Evolutionary conservation across 2,329 filamentous ascomycete species (phyloP), one percentile per base, ranked within the genome.

Genomic region (Hypoxylon sp.): DNA sequence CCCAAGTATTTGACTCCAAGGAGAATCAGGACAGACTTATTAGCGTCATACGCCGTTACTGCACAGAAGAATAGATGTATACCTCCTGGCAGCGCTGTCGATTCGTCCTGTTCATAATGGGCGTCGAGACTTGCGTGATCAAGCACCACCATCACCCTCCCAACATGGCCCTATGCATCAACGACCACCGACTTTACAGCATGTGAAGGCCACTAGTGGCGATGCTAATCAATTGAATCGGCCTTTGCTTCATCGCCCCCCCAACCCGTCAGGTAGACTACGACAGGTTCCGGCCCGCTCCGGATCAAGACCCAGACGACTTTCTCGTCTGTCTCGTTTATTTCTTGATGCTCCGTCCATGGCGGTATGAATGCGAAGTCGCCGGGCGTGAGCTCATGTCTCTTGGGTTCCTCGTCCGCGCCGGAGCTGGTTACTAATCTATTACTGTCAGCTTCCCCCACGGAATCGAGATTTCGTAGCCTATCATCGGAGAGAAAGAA

Each of bases 321-420:
- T 33, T 87, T 84, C 1, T 77, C 78, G 47, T 89, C 87, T 1
- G 85, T 85, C 39, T 92, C 86, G 73, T 93, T 93, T 19, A 90
- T 81, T 59, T 90, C 85, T 76, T 92, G 90, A 78, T 93, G 90
- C 76, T 93, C 90, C 0, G 88, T 87, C 84, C 86, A 92, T 0
- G 90, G 87, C 0, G 91, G 91, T 11, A 93, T 86, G 60, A 92
- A 84, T 2, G 90, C 90, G 78, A 92, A 93, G 76, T 93, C 91
- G 0, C 91, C 91, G 0, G 87, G 83, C 1, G 78, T 78, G 5
- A 94, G 82, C 17, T 86, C 81, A 68, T 91, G 84, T 35, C 86
- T 84, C 67, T 86, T 85, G 0, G 84, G 77, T 31, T 83, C 80
- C 35, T 81, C 81, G 51, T 84, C 85, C 11, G 88, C 85, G 46